phyloP scores from a whole-genome alignment of 73 alveolate genomes.

The Urostyla sp. region DNA sequence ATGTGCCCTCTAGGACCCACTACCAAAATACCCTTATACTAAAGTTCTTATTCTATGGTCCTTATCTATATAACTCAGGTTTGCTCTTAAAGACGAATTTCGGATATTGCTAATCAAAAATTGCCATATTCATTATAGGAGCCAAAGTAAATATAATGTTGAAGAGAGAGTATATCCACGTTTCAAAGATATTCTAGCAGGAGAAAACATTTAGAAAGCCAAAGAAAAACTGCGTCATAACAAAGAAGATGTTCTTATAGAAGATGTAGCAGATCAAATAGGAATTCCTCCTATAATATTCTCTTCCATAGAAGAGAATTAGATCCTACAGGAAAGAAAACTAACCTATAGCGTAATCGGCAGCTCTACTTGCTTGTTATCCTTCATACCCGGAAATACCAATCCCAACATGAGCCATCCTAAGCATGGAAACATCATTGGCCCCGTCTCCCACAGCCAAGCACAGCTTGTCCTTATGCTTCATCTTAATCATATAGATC shows the following conservation, averaged over 20 bases:
- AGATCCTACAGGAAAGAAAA: constrained; percentile 81
- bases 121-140: constrained; percentile 91
- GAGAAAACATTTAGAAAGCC: constrained; percentile 82
- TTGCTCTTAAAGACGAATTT: constrained; percentile 45
- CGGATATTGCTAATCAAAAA: constrained; percentile 79
- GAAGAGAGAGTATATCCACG: constrained; percentile 85
- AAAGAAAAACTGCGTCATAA: constrained; percentile 85
- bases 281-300: constrained; percentile 91
- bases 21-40: constrained; percentile 77
- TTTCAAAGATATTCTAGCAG: constrained; percentile 85
- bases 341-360: constrained; percentile 89
- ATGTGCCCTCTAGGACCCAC: constrained; percentile 81
- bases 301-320: constrained; percentile 92
- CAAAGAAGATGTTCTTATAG: constrained; percentile 89
- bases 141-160: constrained; percentile 82
- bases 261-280: constrained; percentile 87
- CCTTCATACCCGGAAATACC: constrained; percentile 96
- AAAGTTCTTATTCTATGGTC: constrained; percentile 67
- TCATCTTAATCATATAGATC: constrained; percentile 71
- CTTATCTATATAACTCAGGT: constrained; percentile 71
- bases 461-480: constrained; percentile 71
- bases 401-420: constrained; percentile 94
- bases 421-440: constrained; percentile 94
- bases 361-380: constrained; percentile 89
- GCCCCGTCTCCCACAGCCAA: constrained; percentile 96